Conservation (phyloP, 352 stramenopile genomes). For the Phytophthora cryptogea region DNA sequence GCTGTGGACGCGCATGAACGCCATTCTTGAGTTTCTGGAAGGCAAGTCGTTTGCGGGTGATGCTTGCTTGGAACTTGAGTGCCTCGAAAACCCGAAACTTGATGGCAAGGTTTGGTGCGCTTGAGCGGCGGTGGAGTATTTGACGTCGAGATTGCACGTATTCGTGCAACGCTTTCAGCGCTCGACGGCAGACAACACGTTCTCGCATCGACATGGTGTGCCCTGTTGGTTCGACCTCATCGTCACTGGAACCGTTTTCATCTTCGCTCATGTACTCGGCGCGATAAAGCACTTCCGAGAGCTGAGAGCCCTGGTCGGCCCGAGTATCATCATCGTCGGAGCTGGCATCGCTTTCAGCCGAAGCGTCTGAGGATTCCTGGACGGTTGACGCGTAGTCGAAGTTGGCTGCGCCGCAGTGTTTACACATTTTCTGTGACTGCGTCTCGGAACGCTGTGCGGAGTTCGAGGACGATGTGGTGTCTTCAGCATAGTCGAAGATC, state of each 20-base stretch:
- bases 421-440: constrained; percentile 7
- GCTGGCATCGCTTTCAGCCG: constrained; percentile 28
- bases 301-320: constrained; percentile 58
- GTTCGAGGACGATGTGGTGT: constrained; percentile 33
- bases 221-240: not conserved
- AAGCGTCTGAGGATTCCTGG: constrained; percentile 24
- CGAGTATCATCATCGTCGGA: constrained; percentile 45
- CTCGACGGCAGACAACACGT: constrained; percentile 31
- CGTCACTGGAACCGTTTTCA: constrained; percentile 12
- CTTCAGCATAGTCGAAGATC: constrained; percentile 74
- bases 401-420: constrained; percentile 9
- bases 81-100: constrained; percentile 53
- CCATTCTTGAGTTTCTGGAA: constrained; percentile 47
- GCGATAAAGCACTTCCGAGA: constrained; percentile 56
- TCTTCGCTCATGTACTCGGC: constrained; percentile 53
- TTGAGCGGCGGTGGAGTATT: constrained; percentile 16
- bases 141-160: constrained; percentile 13
- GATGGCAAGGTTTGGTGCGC: constrained; percentile 24
- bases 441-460: constrained; percentile 5
- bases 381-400: constrained; percentile 67
- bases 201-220: constrained; percentile 15
- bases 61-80: constrained; percentile 47
- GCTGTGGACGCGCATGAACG: constrained; percentile 13
- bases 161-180: constrained; percentile 26
- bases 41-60: constrained; percentile 43